A percentile compares a stretch with the other conserved stretches of the same genome.
These are phyloP conservation scores for Nitzschia sp. DNA, from an alignment of 108 stramenopile species.

Conservation along the genomic window DNA sequence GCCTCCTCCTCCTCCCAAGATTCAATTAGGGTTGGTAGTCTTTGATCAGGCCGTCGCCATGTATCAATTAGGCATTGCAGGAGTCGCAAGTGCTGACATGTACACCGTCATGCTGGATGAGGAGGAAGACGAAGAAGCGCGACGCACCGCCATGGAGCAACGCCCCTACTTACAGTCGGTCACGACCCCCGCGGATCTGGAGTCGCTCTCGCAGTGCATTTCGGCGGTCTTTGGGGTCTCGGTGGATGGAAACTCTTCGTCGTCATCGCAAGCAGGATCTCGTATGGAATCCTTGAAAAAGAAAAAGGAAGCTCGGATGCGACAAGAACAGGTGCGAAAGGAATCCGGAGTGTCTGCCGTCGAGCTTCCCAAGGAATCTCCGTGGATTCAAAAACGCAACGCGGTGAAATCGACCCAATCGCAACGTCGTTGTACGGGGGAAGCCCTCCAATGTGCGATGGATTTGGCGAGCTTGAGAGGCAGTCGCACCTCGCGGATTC, in stretches of 20 bases:
- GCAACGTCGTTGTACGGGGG: slow-evolving; percentile 39
- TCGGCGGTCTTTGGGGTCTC: slow-evolving; percentile 42
- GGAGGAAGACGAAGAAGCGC: slow-evolving; percentile 9
- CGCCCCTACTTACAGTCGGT: slow-evolving; percentile 26
- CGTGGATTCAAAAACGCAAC: slow-evolving; percentile 27
- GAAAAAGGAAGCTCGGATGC: slow-evolving; percentile 41
- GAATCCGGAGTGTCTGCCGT: background rate
- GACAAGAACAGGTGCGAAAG: slow-evolving; percentile 24
- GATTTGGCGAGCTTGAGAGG: slow-evolving; percentile 28
- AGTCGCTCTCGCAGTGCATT: slow-evolving; percentile 25
- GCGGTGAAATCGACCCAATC: slow-evolving; percentile 5
- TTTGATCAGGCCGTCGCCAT: slow-evolving; percentile 47
- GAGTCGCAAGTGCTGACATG: slow-evolving; percentile 48
- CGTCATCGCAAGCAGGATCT: background rate
- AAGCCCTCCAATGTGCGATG: slow-evolving; percentile 53
- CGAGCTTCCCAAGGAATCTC: slow-evolving; percentile 26
- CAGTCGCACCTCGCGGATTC: slow-evolving; percentile 35
- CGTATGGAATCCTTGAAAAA: slow-evolving; percentile 42
- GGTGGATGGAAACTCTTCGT: slow-evolving; percentile 11
- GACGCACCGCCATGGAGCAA: slow-evolving; percentile 17
- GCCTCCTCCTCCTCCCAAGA: background rate
- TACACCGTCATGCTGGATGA: slow-evolving; percentile 10
- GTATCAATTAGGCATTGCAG: slow-evolving; percentile 49
- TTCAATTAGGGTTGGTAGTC: slow-evolving; percentile 44
- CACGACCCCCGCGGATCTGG: slow-evolving; percentile 10